These are phyloP conservation scores for Zalaria obscura DNA, from an alignment of 2,329 filamentous ascomycete species.

Conservation along the genomic window DNA sequence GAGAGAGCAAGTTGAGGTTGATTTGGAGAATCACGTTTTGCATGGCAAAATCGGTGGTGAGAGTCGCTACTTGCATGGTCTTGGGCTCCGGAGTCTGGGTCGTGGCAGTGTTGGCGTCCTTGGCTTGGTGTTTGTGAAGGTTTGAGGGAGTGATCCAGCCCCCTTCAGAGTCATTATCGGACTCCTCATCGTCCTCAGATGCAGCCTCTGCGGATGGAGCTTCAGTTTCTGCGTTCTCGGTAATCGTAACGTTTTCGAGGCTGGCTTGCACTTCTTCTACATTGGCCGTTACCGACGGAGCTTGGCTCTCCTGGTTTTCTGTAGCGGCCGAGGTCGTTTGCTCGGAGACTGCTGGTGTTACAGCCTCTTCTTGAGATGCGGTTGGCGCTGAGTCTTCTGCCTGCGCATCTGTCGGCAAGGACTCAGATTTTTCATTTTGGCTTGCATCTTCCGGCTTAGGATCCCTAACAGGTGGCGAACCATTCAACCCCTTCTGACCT, in stretches of 20 bases:
- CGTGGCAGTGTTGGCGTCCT: conserved; percentile 39
- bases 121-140: conserved; percentile 67
- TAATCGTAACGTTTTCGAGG: too few species aligned
- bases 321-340: neutral
- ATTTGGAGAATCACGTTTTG: conserved; percentile 92
- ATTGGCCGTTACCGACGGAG: neutral
- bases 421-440: neutral
- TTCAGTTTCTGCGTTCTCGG: too few species aligned
- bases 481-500: conserved; percentile 65
- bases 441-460: conserved; percentile 1
- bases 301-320: neutral
- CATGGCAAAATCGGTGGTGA: conserved; percentile 95
- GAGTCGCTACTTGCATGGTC: conserved; percentile 72
- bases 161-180: conserved; percentile 38
- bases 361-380: neutral
- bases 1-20: conserved; percentile 79
- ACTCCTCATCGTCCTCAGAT: conserved; percentile 18
- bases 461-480: conserved; percentile 41
- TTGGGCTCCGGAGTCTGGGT: conserved; percentile 37
- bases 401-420: too few species aligned
- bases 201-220: too few species aligned
- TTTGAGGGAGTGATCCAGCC: conserved; percentile 95
- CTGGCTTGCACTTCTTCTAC: neutral
- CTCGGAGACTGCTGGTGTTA: conserved; percentile 1
- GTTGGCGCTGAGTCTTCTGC: conserved; percentile 1